A percentile compares a stretch with the other conserved stretches of the same genome.
These are phyloP conservation scores for Craspedostauros australis DNA, from an alignment of 108 stramenopile genomes.

Conservation along the genomic window DNA sequence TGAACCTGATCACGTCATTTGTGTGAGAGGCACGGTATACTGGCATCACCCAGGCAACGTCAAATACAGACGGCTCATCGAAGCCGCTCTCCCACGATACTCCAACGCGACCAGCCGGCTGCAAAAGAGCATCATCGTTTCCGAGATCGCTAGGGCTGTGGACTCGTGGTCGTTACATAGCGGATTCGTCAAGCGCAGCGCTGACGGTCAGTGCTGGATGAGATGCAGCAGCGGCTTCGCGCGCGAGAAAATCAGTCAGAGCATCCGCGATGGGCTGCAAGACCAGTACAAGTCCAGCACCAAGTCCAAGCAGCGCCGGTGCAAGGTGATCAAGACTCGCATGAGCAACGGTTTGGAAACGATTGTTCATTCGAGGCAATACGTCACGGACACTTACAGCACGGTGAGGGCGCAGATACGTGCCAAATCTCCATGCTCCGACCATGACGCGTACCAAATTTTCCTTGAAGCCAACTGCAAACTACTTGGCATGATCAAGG, in stretches of 20 bases:
- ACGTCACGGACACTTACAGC: no score
- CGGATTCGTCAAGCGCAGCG: constrained; percentile 18
- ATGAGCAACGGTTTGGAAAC: no score
- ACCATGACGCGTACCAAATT: no score
- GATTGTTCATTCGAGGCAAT: no score
- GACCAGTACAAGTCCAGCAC: constrained; percentile 31
- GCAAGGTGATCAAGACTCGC: no score
- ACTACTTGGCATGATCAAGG: no score
- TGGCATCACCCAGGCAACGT: constrained; percentile 26
- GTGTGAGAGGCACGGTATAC: constrained; percentile 18
- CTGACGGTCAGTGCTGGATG: constrained; percentile 18
- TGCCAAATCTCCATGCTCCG: no score
- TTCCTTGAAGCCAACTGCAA: no score
- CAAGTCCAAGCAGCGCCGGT: constrained; percentile 28
- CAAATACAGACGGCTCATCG: constrained; percentile 9
- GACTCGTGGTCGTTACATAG: no score
- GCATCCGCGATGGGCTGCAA: constrained; percentile 35
- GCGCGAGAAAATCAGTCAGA: constrained; percentile 35
- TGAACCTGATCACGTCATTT: constrained; percentile 14
- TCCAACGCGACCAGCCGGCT: constrained; percentile 6
- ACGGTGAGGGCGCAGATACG: no score
- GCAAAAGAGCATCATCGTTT: constrained; percentile 21
- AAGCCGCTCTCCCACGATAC: constrained; percentile 9
- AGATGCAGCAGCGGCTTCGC: constrained; percentile 21
- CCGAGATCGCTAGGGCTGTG: constrained; percentile 14